Base-by-base conservation (phyloP, 192 early-diverging fungal species). In the Gonapodya sp. region DNA sequence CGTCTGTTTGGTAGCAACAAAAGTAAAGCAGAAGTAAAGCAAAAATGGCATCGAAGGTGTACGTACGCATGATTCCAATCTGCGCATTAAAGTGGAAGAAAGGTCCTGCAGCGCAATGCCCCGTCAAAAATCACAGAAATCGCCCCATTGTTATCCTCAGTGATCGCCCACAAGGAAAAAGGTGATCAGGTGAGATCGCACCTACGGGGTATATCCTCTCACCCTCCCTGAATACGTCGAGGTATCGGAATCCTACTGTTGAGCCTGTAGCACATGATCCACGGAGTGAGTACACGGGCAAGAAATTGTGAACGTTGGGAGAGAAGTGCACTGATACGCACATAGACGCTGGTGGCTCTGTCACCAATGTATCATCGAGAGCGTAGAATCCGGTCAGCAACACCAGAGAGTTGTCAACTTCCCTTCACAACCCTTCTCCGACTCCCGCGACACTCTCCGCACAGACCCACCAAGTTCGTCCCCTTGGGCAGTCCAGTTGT, bases 401-500 rank as follows among this genome's bases (percentile, higher is more conserved):
- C n/a, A n/a, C n/a, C n/a, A n/a, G n/a, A n/a, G n/a, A n/a, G n/a
- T n/a, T n/a, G n/a, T n/a, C n/a, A n/a, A n/a, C n/a, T n/a, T n/a
- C n/a, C n/a, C n/a, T n/a, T n/a, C n/a, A n/a, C n/a, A n/a, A n/a
- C n/a, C n/a, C n/a, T n/a, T n/a, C n/a, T n/a, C n/a, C n/a, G n/a
- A 64, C 24, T 16, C 46, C 75, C 75, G 75, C 75, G 30, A 2
- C 8, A 77, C 2, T 31, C 75, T 2, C 2, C 16, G 16, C 2
- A 14, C 31, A 2, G 75, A 77, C 46, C 24, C 46, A 77, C 75
- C 18, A 77, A 77, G 8, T 77, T 77, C 34, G 30, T 34, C 31
- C 8, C 75, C 31, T 77, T 77, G 16, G 75, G 75, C 75, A 77
- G 2, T 34, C 75, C 75, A 2, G 75, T 77, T 14, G 75, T 32